Evolutionary conservation across 225 moss, liverwort and hornwort genomes (phyloP).

Genomic region (Bryum argenteum): DNA sequence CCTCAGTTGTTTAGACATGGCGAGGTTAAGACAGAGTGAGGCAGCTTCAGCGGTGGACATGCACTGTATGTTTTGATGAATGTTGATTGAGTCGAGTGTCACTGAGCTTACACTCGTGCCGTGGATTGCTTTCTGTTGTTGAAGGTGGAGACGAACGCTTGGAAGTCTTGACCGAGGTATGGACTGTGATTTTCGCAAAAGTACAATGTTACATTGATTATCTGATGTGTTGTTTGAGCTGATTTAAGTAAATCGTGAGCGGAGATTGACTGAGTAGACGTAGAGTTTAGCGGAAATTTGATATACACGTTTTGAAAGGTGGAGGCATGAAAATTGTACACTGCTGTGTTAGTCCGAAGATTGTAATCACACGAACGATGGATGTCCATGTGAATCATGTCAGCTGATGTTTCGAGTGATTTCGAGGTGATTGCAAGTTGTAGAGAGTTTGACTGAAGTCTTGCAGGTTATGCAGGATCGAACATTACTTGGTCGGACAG

Average conservation of each 20-base stretch:
- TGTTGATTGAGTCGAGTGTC: neutral
- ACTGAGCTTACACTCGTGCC: neutral
- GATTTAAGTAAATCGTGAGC: neutral
- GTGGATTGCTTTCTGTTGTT: neutral
- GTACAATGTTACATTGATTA: neutral
- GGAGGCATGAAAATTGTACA: neutral
- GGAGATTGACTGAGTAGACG: slow-evolving; percentile 15
- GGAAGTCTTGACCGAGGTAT: slow-evolving; percentile 6
- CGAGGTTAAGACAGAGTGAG: too few species aligned
- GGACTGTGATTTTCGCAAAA: neutral
- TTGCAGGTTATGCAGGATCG: slow-evolving; percentile 24
- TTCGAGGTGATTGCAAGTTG: neutral
- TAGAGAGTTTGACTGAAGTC: slow-evolving; percentile 11
- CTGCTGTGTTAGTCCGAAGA: neutral
- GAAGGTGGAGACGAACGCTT: slow-evolving; percentile 16
- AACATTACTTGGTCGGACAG: neutral
- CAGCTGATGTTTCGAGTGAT: neutral
- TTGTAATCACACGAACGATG: neutral
- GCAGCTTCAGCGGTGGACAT: neutral
- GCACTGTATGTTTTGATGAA: neutral
- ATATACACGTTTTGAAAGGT: neutral
- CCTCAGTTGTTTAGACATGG: too few species aligned
- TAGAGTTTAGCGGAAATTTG: neutral
- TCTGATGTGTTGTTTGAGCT: neutral
- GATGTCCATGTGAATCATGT: neutral